These are phyloP conservation scores for Yueomyces sinensis DNA, from an alignment of 805 yeast genomes.

Conservation along the genomic window DNA sequence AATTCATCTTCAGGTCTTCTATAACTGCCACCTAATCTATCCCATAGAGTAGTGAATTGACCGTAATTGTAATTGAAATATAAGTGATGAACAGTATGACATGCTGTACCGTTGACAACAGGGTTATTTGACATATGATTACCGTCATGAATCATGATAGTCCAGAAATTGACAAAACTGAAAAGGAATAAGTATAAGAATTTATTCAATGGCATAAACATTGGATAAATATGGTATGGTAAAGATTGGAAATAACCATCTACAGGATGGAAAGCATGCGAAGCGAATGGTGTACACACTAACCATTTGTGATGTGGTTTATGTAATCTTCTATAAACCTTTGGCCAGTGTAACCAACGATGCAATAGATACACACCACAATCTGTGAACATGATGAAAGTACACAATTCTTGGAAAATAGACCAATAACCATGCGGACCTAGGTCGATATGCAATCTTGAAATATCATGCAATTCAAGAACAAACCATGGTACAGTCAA, in stretches of 20 bases:
- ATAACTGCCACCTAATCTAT: slow-evolving; percentile 86
- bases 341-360: slow-evolving; percentile 88
- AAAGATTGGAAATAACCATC: slow-evolving; percentile 90
- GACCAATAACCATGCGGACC: slow-evolving; percentile 50
- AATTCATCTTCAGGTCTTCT: slow-evolving; percentile 83
- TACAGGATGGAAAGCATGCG: slow-evolving; percentile 97
- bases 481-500: slow-evolving; percentile 87
- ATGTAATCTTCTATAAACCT: slow-evolving; percentile 73
- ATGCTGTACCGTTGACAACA: slow-evolving; percentile 92
- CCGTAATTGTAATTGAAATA: slow-evolving; percentile 98
- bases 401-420: slow-evolving; percentile 57
- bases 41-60: slow-evolving; percentile 97
- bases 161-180: slow-evolving; percentile 92
- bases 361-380: slow-evolving; percentile 85
- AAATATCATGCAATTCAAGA: slow-evolving; percentile 70
- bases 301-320: slow-evolving; percentile 99
- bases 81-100: slow-evolving; percentile 93
- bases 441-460: slow-evolving; percentile 58
- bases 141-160: slow-evolving; percentile 98
- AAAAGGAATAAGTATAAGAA: slow-evolving; percentile 68
- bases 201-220: slow-evolving; percentile 86
- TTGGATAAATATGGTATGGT: slow-evolving; percentile 88
- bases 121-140: slow-evolving; percentile 90
- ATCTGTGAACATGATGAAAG: slow-evolving; percentile 86
- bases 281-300: slow-evolving; percentile 95